These are phyloP conservation scores for Phtheirospermum japonicum DNA, from an alignment of 257 asterid species.

Conservation along the genomic window DNA sequence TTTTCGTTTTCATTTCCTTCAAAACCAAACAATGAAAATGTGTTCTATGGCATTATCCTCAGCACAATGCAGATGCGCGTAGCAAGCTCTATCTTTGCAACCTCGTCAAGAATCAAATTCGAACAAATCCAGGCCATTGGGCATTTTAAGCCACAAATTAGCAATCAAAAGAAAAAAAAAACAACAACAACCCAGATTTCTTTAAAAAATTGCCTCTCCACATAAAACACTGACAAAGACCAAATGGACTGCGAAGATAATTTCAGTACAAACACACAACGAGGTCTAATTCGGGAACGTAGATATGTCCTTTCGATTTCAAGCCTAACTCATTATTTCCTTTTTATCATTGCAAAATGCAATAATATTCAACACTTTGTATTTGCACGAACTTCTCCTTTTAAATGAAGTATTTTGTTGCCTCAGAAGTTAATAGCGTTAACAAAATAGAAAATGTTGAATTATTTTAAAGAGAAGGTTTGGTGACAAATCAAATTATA, in stretches of 20 bases:
- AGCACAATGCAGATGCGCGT: too few species aligned
- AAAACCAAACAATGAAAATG: background rate
- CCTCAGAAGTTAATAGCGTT: too few species aligned
- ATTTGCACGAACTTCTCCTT: too few species aligned
- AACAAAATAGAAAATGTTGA: too few species aligned
- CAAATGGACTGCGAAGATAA: constrained; percentile 24
- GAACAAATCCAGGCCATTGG: background rate
- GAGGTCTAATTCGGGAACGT: too few species aligned
- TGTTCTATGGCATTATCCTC: background rate
- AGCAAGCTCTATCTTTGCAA: background rate
- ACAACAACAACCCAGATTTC: background rate
- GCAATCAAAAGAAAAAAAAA: constrained; percentile 4
- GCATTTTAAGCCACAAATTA: constrained; percentile 22
- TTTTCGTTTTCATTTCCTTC: background rate
- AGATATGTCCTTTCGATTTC: background rate
- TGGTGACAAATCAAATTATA: too few species aligned
- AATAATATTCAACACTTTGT: too few species aligned
- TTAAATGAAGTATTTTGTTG: too few species aligned
- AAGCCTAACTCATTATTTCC: background rate
- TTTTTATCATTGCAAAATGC: too few species aligned
- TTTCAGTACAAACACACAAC: constrained; percentile 11
- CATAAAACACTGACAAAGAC: background rate
- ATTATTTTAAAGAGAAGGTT: too few species aligned
- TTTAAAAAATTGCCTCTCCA: constrained; percentile 7
- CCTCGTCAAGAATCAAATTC: constrained; percentile 9